Base-by-base conservation (phyloP, 495 filamentous ascomycete species). In the Aspergillus sparsus region DNA sequence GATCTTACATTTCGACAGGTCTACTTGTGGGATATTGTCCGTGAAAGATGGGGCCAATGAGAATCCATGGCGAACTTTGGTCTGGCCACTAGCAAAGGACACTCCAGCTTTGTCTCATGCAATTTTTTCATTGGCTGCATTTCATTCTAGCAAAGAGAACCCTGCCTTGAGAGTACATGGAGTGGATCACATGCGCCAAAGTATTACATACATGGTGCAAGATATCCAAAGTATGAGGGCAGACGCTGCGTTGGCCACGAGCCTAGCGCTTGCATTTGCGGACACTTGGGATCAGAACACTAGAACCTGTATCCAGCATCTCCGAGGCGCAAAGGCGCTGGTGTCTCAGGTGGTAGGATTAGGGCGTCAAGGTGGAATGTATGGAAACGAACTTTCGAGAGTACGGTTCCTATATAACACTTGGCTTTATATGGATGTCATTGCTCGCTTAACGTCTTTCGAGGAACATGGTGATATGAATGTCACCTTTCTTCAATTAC, bases 381-480 rank as follows among this genome's bases (percentile, higher is more conserved):
- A 51, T 21, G 57, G 66, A 15, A 69, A 80, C 16, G 83, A 87
- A 33, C 68, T 85, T 15, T 71, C 77, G 42, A 71, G 88, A 9
- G 73, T 92, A 49, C 82, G 82, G 41, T 92, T 92, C 65, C 73
- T 93, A 41, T 88, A 87, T 68, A 92, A 90, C 68, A 86, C 88
- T 8, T 92, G 85, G 85, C 79, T 91, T 15, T 93, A 92, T 64
- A 89, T 91, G 85, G 88, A 93, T 71, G 89, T 92, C 37, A 87
- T 93, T 60, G 86, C 89, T 18, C 84, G 88, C 10, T 71, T 93
- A 35, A 92, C 89, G 0, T 87, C 87, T 12, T 73, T 86, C 18
- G 84, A 85, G 55, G 82, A 83, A 5, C 82, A 85, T 16, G 82
- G 84, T 1, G 71, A 74, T 55, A 75, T 87, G 53, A 83, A 88